Evolutionary conservation across 2,329 filamentous ascomycete species (phyloP).

Genomic region (Talaromyces marneffei): DNA sequence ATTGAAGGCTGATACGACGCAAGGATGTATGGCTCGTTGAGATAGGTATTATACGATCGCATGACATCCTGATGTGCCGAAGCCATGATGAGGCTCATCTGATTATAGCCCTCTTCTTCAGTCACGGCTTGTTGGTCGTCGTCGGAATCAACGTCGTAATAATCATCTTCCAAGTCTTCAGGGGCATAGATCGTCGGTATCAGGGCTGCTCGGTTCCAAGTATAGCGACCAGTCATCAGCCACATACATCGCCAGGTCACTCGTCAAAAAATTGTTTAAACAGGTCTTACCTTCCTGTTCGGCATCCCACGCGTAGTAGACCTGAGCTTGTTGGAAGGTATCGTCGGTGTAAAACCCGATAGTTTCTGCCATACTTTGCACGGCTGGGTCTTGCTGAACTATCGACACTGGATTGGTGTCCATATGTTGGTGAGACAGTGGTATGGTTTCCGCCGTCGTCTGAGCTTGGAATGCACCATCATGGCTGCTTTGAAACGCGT

Average conservation of each 20-base stretch:
- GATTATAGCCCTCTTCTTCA: conserved; percentile 30
- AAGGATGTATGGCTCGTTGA: conserved; percentile 47
- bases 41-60: conserved; percentile 45
- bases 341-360: conserved; percentile 3
- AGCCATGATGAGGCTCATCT: conserved; percentile 40
- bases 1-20: conserved; percentile 62
- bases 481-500: not conserved
- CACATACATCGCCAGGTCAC: conserved; percentile 11
- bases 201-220: conserved; percentile 3
- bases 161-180: conserved; percentile 46
- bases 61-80: conserved; percentile 43
- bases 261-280: not conserved
- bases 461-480: not conserved
- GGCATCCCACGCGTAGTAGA: conserved; percentile 11
- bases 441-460: not conserved
- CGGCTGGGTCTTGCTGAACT: not conserved
- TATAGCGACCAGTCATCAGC: conserved; percentile 13
- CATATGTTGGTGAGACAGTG: not conserved
- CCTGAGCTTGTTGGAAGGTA: conserved; percentile 8
- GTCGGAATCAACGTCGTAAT: conserved; percentile 58
- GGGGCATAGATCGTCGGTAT: conserved; percentile 3
- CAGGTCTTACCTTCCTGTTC: conserved; percentile 14
- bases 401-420: not conserved
- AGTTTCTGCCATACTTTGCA: not conserved
- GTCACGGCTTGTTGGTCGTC: conserved; percentile 48